phyloP scores from a whole-genome alignment of 108 stramenopile species.

The Cyclotella sp. region DNA sequence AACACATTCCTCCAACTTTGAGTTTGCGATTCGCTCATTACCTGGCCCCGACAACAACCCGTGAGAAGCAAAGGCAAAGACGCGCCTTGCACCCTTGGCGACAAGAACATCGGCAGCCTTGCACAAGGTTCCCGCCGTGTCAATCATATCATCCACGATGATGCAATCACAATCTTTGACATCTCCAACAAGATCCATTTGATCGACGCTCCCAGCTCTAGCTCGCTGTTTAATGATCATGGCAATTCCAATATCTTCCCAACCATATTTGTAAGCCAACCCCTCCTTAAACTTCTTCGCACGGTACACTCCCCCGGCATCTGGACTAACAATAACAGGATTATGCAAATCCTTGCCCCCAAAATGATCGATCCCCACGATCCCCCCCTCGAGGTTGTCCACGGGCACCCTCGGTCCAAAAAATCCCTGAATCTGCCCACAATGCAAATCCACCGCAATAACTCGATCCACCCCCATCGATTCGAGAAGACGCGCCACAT shows the following conservation, averaged over 20 bases:
- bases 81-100: conserved; percentile 94
- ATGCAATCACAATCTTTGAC: conserved; percentile 98
- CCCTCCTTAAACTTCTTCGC: conserved; percentile 99
- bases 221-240: conserved; percentile 99
- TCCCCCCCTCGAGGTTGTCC: conserved; percentile 98
- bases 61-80: conserved; percentile 99
- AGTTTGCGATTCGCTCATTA: conserved; percentile 94
- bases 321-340: conserved; percentile 98
- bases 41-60: conserved; percentile 98
- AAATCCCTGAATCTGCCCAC: conserved; percentile 99
- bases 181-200: conserved; percentile 99
- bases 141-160: conserved; percentile 99
- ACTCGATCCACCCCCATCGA: conserved; percentile 99
- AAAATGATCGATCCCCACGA: conserved; percentile 98
- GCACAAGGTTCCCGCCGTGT: conserved; percentile 99
- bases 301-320: conserved; percentile 99
- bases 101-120: conserved; percentile 97
- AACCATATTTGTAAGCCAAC: conserved; percentile 93
- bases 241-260: conserved; percentile 95
- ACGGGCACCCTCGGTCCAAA: conserved; percentile 99
- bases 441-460: conserved; percentile 99
- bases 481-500: conserved; percentile 98
- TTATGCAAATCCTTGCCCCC: conserved; percentile 98
- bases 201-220: conserved; percentile 92
- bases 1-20: conserved; percentile 94